These are phyloP conservation scores for Spathaspora hagerdaliae DNA, from an alignment of 805 yeast genomes.

Conservation along the genomic window DNA sequence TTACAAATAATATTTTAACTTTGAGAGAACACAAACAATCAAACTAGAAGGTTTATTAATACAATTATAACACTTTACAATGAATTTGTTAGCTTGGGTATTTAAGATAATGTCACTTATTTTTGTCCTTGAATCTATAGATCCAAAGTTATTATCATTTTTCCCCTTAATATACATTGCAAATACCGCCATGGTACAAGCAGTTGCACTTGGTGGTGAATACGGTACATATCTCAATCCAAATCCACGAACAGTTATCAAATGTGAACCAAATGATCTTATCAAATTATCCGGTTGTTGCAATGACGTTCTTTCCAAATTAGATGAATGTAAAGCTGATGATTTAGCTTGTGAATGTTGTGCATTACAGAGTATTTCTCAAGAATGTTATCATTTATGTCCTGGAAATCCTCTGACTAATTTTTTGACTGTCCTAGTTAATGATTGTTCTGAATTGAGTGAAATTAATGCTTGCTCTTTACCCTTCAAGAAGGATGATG, in stretches of 20 bases:
- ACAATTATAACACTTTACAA: no score
- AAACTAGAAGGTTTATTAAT: no score
- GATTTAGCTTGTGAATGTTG: conserved; percentile 57
- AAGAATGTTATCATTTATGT: conserved; percentile 45
- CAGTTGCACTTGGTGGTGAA: conserved; percentile 7
- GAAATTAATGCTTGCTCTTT: conserved; percentile 50
- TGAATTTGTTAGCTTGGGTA: no score
- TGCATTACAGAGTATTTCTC: conserved; percentile 47
- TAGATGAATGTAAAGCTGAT: conserved; percentile 49
- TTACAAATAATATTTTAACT: no score
- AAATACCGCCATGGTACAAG: background rate
- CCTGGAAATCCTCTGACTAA: conserved; percentile 46
- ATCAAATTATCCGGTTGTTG: conserved; percentile 42
- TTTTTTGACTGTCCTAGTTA: conserved; percentile 41
- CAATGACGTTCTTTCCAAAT: conserved; percentile 40
- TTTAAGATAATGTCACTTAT: no score
- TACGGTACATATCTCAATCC: conserved; percentile 41
- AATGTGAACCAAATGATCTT: conserved; percentile 43
- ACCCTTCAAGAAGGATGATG: conserved; percentile 45
- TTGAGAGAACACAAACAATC: no score
- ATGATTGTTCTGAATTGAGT: conserved; percentile 43
- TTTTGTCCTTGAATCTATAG: no score
- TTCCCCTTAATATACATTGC: background rate
- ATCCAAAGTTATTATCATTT: background rate
- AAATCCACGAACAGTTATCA: conserved; percentile 36